A percentile compares a stretch with the other conserved stretches of the same genome.
These are phyloP conservation scores for Globisporangium echinulatum DNA, from an alignment of 352 stramenopile species.

Conservation along the genomic window DNA sequence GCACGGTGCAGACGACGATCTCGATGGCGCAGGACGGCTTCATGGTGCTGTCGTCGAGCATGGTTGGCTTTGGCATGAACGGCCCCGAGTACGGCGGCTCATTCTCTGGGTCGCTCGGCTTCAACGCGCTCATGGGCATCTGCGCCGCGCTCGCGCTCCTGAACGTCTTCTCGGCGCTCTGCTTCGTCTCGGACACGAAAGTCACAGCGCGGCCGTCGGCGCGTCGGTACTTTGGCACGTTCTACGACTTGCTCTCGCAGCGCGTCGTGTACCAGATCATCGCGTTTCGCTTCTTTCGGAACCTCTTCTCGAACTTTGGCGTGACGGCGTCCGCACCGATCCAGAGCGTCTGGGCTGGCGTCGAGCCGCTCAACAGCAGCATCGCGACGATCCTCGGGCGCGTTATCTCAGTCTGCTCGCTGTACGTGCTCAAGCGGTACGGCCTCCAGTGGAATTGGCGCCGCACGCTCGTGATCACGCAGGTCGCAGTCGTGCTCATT, in stretches of 20 bases:
- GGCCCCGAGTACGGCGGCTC: slow-evolving; percentile 35
- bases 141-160: slow-evolving; percentile 30
- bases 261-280: slow-evolving; percentile 52
- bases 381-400: slow-evolving; percentile 40
- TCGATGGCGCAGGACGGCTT: slow-evolving; percentile 26
- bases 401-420: slow-evolving; percentile 29
- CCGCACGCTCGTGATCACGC: slow-evolving; percentile 26
- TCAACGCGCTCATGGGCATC: slow-evolving; percentile 44
- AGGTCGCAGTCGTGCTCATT: slow-evolving; percentile 36
- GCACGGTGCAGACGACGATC: slow-evolving; percentile 34
- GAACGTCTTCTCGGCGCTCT: slow-evolving; percentile 15
- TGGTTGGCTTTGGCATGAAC: slow-evolving; percentile 42
- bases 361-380: slow-evolving; percentile 50
- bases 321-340: slow-evolving; percentile 43
- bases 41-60: slow-evolving; percentile 31
- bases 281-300: slow-evolving; percentile 42
- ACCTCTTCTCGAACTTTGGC: slow-evolving; percentile 39
- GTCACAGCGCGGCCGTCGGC: slow-evolving; percentile 20
- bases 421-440: slow-evolving; percentile 35
- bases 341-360: slow-evolving; percentile 42
- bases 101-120: slow-evolving; percentile 48
- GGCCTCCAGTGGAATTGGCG: slow-evolving; percentile 58
- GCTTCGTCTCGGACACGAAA: background rate
- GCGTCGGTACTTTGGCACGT: slow-evolving; percentile 24
- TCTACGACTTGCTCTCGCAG: slow-evolving; percentile 40